Conservation (phyloP, 768 basidiomycete genomes). For the Suillus variegatus region DNA sequence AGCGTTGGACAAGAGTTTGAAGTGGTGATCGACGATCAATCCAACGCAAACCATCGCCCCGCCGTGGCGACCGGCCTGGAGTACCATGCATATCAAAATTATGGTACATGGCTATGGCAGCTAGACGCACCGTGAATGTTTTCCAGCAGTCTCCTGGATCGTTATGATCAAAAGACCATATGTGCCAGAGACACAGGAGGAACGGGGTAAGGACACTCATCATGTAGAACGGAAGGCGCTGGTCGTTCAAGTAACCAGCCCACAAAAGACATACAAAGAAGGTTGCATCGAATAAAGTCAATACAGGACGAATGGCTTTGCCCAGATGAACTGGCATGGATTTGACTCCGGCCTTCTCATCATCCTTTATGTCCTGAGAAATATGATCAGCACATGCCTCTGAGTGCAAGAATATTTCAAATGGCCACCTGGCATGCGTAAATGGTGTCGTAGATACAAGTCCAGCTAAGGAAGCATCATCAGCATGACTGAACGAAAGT, state of each 20-base stretch:
- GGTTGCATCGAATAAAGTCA: not conserved
- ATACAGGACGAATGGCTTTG: not conserved
- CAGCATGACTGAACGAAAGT: not conserved
- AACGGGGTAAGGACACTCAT: not conserved
- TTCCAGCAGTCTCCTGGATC: not conserved
- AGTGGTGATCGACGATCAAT: not conserved
- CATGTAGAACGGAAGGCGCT: not conserved
- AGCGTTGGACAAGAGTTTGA: not conserved
- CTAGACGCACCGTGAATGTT: not conserved
- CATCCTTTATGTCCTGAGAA: not conserved
- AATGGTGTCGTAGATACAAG: not conserved
- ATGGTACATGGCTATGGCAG: not conserved
- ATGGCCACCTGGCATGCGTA: not conserved
- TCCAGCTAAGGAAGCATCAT: not conserved
- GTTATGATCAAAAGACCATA: not conserved
- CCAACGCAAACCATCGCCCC: not conserved
- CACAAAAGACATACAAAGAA: not conserved
- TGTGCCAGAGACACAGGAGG: not conserved
- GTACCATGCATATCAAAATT: not conserved
- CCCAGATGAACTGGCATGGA: not conserved
- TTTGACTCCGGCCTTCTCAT: not conserved
- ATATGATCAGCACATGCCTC: not conserved
- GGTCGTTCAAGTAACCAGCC: conserved; percentile 1
- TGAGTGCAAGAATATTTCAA: not conserved
- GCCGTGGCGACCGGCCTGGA: not conserved